Percentiles rank a stretch among this genome's conserved stretches.
phyloP scores from a whole-genome alignment of 2,329 filamentous ascomycete genomes.

The Apiospora koreana region DNA sequence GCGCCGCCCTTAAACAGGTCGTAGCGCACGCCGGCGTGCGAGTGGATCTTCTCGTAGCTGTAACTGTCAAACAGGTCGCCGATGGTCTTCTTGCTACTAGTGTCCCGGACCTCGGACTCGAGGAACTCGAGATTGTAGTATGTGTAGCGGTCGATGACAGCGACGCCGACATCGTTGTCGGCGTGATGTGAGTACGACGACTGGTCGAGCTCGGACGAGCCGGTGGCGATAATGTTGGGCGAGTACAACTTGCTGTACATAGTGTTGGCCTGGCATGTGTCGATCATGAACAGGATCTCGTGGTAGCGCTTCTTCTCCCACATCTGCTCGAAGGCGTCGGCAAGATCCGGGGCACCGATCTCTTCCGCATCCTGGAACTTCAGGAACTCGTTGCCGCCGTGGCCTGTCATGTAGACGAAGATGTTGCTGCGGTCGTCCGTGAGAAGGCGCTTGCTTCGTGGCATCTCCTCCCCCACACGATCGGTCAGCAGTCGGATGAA shows the following conservation, averaged over 20 bases:
- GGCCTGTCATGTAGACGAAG: constrained; percentile 98
- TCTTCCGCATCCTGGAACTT: constrained; percentile 99
- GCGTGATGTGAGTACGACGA: constrained; percentile 97
- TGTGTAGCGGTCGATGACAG: constrained; percentile 97
- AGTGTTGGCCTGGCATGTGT: constrained; percentile 98
- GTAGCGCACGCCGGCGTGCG: constrained; percentile 86
- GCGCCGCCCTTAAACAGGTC: constrained; percentile 91
- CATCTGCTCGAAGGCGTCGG: constrained; percentile 98
- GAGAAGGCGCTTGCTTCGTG: constrained; percentile 87
- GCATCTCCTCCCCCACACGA: constrained; percentile 91
- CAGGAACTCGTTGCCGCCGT: constrained; percentile 95
- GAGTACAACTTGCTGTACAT: constrained; percentile 99
- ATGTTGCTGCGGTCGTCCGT: constrained; percentile 97
- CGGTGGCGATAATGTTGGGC: constrained; percentile 96
- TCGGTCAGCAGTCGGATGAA: constrained; percentile 96
- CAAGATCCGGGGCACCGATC: constrained; percentile 93
- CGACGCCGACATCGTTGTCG: constrained; percentile 95
- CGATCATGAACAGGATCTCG: constrained; percentile 99
- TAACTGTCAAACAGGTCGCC: constrained; percentile 97
- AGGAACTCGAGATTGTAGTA: constrained; percentile 98
- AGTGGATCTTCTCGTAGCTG: constrained; percentile 92
- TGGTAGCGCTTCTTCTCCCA: constrained; percentile 99
- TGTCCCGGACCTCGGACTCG: constrained; percentile 83
- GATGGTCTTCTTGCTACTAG: constrained; percentile 83
- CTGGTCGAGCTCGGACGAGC: constrained; percentile 93